Evolutionary conservation across 176 grass and related monocot genomes (phyloP), one percentile per base, ranked within the genome.

Genomic region (Raddia distichophylla): DNA sequence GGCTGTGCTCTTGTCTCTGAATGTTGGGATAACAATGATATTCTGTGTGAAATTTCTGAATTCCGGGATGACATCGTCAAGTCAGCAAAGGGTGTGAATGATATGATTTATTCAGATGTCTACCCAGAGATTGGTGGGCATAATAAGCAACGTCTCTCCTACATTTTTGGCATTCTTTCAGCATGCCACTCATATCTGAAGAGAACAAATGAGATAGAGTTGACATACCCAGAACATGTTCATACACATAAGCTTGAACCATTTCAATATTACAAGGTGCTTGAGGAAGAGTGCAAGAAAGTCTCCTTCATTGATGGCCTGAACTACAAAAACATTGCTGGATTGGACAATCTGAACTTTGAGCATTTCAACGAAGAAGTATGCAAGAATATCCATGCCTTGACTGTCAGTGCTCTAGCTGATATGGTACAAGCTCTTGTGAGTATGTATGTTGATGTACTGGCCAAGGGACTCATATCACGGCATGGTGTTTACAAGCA

Each of bases 291-390:
- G 84, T 95, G 90, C 86, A 87, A 88, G 67, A 92, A 91, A 85
- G 78, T 92, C n/a, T 90, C 67, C 64, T 98, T 91, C 75, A 90
- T 98, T 78, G 82, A 91, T 72, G 72, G 82, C 72, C 83, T 98
- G 69, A 85, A 95, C 87, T 98, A 89, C 69, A 98, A 98, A 93
- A 95, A 95, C 84, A 86, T 98, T 84, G 95, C 86, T 74, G 80
- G 79, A 59, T 60, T 95, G 76, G 90, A 91, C 93, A 87, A 98
- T 91, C 82, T 98, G 81, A 94, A 95, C 74, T 98, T 98, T 86
- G 95, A 98, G 50, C 81, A 89, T 86, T 93, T 98, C 65, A 95
- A 98, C 81, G 88, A 98, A 85, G 92, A 98, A 85, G 88, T 98
- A 67, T 98, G 95, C 85, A 91, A 91, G 65, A 93, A 98, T 86